Evolutionary conservation across 23 red algal species (phyloP), one percentile per base, ranked within the genome.

Genomic region (Gracilaria caudata): DNA sequence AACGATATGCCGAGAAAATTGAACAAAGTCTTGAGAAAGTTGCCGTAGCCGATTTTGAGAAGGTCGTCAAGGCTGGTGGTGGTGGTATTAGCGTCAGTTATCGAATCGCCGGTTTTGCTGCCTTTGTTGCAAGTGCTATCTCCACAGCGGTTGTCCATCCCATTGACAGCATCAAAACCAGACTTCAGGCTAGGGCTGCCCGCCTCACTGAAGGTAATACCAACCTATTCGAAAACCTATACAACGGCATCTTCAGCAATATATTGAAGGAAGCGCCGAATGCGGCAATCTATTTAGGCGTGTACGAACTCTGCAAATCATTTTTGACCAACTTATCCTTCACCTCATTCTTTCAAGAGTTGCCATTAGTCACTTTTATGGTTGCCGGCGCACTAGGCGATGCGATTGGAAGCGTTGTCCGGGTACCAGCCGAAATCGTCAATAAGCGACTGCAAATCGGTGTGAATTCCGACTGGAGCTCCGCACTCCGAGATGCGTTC

Each of bases 231-330:
- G 37, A 57, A 29, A 77, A 77, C 26, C 73, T 95, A 20, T 95
- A 95, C 53, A 53, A 61, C 1, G 93, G 93, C 9, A 56, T 95
- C 51, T 66, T 68, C 56, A 90, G 84, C 47, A 95, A 95, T 43
- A 73, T 95, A n/a, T 55, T 88, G 55, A 95, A 95, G 36, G 93
- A 95, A 73, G 93, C 93, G 9, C 93, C 93, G 19, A 95, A 95
- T 64, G 84, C 85, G 11, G 93, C 93, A 26, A 90, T 95, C 59
- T 95, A 95, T 61, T 40, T 95, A n/a, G 93, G 41, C 1, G 77
- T 90, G 45, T 95, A 95, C 58, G 93, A 95, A 54, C 17, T 78
- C 0, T 54, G 87, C 41, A 95, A 95, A 63, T 77, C 79, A 23
- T 41, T 60, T 13, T 75, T 95, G 4, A 73, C 65, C 51, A 58